A percentile compares a stretch with the other conserved stretches of the same genome.
Evolutionary conservation across 106 monocot species (phyloP).

Genomic region (Dioscorea zingiberensis): DNA sequence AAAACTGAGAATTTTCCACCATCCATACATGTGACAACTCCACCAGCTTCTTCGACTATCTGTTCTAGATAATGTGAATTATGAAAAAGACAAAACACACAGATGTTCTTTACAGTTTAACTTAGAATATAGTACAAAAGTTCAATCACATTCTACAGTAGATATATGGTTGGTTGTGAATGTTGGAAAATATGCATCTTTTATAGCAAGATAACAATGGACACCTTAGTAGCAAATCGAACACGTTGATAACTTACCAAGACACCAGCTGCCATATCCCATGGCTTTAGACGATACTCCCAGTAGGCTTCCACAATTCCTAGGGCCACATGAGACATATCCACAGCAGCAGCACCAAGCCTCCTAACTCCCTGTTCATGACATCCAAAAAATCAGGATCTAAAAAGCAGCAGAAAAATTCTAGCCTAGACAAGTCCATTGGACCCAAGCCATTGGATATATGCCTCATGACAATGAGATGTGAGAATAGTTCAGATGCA

Average conservation of each 20-base stretch:
- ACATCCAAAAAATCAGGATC: conserved; percentile 4
- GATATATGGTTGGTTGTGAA: no score
- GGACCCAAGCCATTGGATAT: no score
- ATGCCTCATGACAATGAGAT: no score
- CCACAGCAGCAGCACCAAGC: conserved; percentile 93
- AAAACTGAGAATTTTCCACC: conserved; percentile 87
- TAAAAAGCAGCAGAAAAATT: no score
- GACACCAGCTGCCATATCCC: conserved; percentile 99
- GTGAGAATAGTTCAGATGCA: no score
- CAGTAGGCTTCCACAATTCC: conserved; percentile 93
- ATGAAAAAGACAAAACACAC: neutral
- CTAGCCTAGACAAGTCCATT: no score
- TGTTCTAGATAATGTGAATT: conserved; percentile 14
- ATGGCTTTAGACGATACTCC: conserved; percentile 99
- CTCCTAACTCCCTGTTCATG: conserved; percentile 78
- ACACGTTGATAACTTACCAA: conserved; percentile 41
- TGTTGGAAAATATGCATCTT: no score
- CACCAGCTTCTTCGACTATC: conserved; percentile 99
- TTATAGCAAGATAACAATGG: no score
- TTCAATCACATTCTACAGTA: no score
- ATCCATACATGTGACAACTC: conserved; percentile 87
- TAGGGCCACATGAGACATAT: conserved; percentile 94
- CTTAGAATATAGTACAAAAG: no score
- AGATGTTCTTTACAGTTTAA: no score
- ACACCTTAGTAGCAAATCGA: no score